Percentiles rank a stretch among this genome's conserved stretches.
Conservation (phyloP, 768 basidiomycete species). For the Leccinum pellstonianum region DNA sequence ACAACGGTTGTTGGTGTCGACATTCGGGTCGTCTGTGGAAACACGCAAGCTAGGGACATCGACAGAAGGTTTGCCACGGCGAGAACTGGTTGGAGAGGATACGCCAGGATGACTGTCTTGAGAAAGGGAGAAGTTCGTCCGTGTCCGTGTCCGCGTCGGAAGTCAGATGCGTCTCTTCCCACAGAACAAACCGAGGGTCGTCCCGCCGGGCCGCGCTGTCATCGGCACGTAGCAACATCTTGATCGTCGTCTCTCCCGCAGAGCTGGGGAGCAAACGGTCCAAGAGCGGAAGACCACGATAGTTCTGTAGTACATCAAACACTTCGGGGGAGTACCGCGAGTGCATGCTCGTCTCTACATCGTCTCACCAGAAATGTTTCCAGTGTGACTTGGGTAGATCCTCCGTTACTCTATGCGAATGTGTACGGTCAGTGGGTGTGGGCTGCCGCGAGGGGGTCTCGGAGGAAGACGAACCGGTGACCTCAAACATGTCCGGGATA, state of each 20-base stretch:
- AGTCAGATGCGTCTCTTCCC: conserved; percentile 59
- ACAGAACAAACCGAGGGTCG: conserved; percentile 90
- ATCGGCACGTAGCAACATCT: too few species aligned
- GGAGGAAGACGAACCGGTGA: conserved; percentile 29
- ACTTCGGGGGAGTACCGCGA: conserved; percentile 72
- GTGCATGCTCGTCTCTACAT: conserved; percentile 43
- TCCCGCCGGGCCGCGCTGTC: conserved; percentile 57
- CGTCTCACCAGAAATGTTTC: conserved; percentile 54
- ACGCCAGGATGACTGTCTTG: conserved; percentile 39
- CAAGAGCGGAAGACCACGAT: conserved; percentile 70
- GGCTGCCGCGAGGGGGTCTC: conserved; percentile 32
- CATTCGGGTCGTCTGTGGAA: conserved; percentile 29
- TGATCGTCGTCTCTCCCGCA: conserved; percentile 57
- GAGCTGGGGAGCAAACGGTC: conserved; percentile 61
- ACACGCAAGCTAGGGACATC: conserved; percentile 31
- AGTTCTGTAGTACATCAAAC: conserved; percentile 81
- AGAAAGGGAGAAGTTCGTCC: conserved; percentile 40
- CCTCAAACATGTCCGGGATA: conserved; percentile 55
- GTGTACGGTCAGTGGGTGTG: conserved; percentile 51
- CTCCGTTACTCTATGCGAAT: conserved; percentile 72
- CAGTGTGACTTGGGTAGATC: conserved; percentile 25
- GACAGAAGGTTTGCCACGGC: conserved; percentile 29
- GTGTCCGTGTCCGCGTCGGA: conserved; percentile 35
- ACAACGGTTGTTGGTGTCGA: conserved; percentile 23
- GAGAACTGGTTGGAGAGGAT: conserved; percentile 41